Evolutionary conservation across 2,329 filamentous ascomycete species (phyloP), one percentile per base, ranked within the genome.

Genomic region (Calonectria honghensis): DNA sequence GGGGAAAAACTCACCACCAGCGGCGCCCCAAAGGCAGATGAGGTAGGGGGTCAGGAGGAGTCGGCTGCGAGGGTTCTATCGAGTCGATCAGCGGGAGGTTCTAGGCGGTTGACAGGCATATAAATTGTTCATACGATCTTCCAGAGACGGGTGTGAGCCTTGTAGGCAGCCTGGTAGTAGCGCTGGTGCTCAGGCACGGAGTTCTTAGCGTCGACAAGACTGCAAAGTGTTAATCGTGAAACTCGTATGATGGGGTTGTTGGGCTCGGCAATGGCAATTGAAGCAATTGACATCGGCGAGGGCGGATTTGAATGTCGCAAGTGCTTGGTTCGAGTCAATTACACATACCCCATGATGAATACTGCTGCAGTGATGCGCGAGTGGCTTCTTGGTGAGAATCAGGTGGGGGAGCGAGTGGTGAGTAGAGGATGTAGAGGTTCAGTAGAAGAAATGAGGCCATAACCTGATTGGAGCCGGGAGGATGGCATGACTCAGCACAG

Each of bases 121-220:
- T 76, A 71, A 75, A 78, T 76, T 72, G 72, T 68, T 37, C 93
- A 85, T 90, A 96, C 94, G 87, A 96, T 95, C 86, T 91, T 89
- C 94, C 94, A 96, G 85, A 95, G 86, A 82, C 94, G 92, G 79
- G 92, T 88, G 85, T 93, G 91, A 77, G 88, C 86, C 82, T 91
- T 91, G 86, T 94, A 94, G 81, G 94, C 93, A 79, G 90, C 88
- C 88, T 96, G 94, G 89, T 95, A 95, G 81, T 91, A 87, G 83
- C 91, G 90, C 90, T 96, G 94, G 88, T 94, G 90, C 84, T 94
- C 82, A 72, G 94, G 93, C 82, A 96, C 94, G 83, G 90, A 91
- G 91, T 96, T 96, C 85, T 91, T 90, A 85, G 93, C 92, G 90
- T 94, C 89, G 88, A 95, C 79, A 84, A 93, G 82, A 83, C 90